Base-by-base conservation (phyloP, 768 basidiomycete species). In the Trametes cinnabarina region DNA sequence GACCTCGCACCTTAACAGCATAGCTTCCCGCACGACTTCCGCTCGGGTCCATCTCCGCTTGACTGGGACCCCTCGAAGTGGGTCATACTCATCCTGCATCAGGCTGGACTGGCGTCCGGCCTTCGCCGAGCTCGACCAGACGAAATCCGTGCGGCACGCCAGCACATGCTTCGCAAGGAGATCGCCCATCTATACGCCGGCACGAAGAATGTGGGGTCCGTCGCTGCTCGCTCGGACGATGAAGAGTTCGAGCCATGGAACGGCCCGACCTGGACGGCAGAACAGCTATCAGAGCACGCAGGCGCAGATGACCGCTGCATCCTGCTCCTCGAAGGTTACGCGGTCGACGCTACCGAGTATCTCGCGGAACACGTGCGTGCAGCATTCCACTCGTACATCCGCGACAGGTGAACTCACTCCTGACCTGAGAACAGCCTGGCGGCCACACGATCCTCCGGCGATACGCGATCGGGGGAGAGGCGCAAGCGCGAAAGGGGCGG, bases 1-100 rank as follows among this genome's bases (percentile, higher is more conserved):
- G 37, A 15, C 28, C 14, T 20, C 54, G 54, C 54, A 51, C 42
- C 37, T 35, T 30, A n/a, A 12, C 48, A 91, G 82, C 88, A 91
- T 69, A 79, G 88, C 0, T 91, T 90, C 65, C 90, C 90, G 10
- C 82, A 86, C 56, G 89, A 92, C 69, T 91, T 84, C 71, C 81
- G 88, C 23, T 87, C 88, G 19, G 87, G 84, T 0, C 85, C 83
- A 10, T 76, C 79, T 19, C 46, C 58, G 7, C 69, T 75, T 23
- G 87, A 87, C 62, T 92, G 88, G 88, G 89, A 92, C 69, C 88
- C 90, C 0, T 87, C 87, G 2, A 91, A 90, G 73, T 91, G 88
- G 89, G 78, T 85, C 41, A 90, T 91, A 40, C 66, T 81, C 20
- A 47, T 72, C 4, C 73, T 91, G 11, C 72, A 84, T 61, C 65